These are phyloP conservation scores for Nepenthes mirabilis DNA, from an alignment of 148 eudicot species.

Conservation along the genomic window DNA sequence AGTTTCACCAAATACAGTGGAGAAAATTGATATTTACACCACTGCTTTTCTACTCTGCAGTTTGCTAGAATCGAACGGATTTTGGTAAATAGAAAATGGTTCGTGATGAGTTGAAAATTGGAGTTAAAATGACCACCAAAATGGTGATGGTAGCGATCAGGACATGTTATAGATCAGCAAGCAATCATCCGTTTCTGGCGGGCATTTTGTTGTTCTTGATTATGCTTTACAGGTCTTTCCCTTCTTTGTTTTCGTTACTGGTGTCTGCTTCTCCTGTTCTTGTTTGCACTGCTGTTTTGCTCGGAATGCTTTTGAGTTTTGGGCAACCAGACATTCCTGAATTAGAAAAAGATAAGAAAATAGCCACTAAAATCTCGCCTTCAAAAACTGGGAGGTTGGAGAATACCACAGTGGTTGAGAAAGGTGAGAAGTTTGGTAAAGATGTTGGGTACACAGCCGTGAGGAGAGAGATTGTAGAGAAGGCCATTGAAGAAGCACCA, in stretches of 20 bases:
- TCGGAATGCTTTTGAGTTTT: constrained; percentile 66
- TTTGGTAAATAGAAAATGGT: constrained; percentile 9
- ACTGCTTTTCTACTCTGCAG: too few species aligned
- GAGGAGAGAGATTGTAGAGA: constrained; percentile 20
- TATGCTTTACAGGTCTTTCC: constrained; percentile 42
- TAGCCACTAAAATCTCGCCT: constrained; percentile 9
- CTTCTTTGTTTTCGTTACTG: constrained; percentile 46
- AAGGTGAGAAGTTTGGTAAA: constrained; percentile 14
- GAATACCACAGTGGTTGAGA: constrained; percentile 19
- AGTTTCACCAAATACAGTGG: too few species aligned
- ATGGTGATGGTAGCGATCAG: constrained; percentile 22
- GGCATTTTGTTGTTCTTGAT: constrained; percentile 31
- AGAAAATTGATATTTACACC: too few species aligned
- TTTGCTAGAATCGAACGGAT: too few species aligned
- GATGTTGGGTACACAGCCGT: constrained; percentile 17
- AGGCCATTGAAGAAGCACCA: constrained; percentile 14
- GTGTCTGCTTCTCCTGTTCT: constrained; percentile 64
- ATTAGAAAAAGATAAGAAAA: constrained; percentile 30
- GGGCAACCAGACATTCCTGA: constrained; percentile 43
- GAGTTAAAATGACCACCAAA: constrained; percentile 26
- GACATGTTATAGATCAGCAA: constrained; percentile 38
- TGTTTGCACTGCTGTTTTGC: constrained; percentile 60
- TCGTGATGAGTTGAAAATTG: constrained; percentile 23
- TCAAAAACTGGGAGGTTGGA: constrained; percentile 14
- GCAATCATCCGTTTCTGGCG: constrained; percentile 50